A percentile compares a stretch with the other conserved stretches of the same genome.
Evolutionary conservation across 164 flowering plant species (phyloP).

Genomic region (Nymphaea colorata): DNA sequence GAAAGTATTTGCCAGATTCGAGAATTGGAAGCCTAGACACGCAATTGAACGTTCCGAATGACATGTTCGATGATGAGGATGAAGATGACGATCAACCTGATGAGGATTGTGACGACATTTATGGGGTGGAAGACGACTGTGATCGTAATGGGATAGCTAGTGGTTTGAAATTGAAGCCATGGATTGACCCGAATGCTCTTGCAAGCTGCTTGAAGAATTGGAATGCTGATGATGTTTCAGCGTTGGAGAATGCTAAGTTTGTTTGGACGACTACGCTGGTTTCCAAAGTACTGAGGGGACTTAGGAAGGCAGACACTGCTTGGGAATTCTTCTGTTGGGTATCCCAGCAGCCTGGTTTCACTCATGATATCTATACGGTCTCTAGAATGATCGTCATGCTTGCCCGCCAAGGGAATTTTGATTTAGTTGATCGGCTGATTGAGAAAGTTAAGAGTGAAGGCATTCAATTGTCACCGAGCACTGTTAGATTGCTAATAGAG

Average conservation of each 20-base stretch:
- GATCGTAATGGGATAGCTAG: constrained; percentile 4
- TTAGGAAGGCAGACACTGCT: constrained; percentile 62
- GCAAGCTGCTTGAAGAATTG: constrained; percentile 63
- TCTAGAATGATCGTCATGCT: constrained; percentile 63
- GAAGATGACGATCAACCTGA: constrained; percentile 2
- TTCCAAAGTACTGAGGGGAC: constrained; percentile 66
- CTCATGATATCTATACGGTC: constrained; percentile 66
- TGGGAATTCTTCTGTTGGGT: constrained; percentile 96
- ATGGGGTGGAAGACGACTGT: constrained; percentile 8
- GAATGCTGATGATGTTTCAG: constrained; percentile 48
- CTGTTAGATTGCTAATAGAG: constrained; percentile 60
- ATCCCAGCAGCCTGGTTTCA: constrained; percentile 62
- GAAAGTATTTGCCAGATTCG: constrained; percentile 53
- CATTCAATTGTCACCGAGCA: constrained; percentile 49
- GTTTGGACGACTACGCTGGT: constrained; percentile 83
- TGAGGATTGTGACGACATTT: constrained; percentile 19
- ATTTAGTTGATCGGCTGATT: constrained; percentile 55
- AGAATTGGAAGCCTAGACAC: constrained; percentile 34
- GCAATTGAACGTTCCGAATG: constrained; percentile 8
- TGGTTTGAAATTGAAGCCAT: constrained; percentile 51
- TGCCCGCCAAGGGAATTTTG: constrained; percentile 53
- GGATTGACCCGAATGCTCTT: constrained; percentile 87
- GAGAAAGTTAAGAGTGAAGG: constrained; percentile 46
- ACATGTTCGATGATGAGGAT: constrained; percentile 17
- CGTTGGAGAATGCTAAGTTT: constrained; percentile 52